These are phyloP conservation scores for Chlorella variabilis DNA, from an alignment of 163 green algal species.

Conservation along the genomic window DNA sequence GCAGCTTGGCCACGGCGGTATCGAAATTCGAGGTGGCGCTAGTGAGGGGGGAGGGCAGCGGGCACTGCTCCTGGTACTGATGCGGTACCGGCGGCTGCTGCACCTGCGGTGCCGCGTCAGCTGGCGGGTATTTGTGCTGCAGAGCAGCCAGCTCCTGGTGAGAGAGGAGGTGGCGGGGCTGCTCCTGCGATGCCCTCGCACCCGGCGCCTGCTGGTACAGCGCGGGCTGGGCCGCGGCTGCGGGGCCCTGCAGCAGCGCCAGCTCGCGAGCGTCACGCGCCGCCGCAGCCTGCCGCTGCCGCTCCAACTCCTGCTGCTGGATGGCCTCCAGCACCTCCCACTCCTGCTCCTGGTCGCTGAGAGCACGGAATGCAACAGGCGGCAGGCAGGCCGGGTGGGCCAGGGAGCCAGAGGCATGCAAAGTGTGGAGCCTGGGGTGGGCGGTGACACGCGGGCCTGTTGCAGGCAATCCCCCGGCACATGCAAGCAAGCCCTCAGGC, in stretches of 20 bases:
- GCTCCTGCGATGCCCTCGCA: neutral
- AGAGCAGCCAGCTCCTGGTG: neutral
- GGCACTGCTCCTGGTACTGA: neutral
- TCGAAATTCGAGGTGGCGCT: constrained; percentile 20
- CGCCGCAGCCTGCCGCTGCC: neutral
- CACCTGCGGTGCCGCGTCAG: neutral
- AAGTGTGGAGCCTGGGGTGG: too few species aligned
- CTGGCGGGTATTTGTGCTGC: neutral
- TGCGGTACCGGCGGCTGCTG: neutral
- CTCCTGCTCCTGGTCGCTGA: too few species aligned
- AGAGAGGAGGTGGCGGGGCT: neutral
- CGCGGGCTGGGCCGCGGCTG: neutral
- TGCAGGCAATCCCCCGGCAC: too few species aligned
- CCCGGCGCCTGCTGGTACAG: neutral
- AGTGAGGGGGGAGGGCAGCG: constrained; percentile 26
- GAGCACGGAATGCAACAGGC: too few species aligned
- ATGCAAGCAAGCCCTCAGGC: too few species aligned
- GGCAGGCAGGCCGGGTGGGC: too few species aligned
- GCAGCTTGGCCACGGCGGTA: constrained; percentile 24
- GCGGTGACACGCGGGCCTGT: too few species aligned
- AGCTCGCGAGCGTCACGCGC: neutral
- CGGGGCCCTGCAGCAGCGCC: neutral
- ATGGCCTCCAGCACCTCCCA: constrained; percentile 2
- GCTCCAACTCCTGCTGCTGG: neutral
- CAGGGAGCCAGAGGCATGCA: too few species aligned